phyloP scores from a whole-genome alignment of 1,284 basidiomycete genomes.

The Ceratobasidium sp. region DNA sequence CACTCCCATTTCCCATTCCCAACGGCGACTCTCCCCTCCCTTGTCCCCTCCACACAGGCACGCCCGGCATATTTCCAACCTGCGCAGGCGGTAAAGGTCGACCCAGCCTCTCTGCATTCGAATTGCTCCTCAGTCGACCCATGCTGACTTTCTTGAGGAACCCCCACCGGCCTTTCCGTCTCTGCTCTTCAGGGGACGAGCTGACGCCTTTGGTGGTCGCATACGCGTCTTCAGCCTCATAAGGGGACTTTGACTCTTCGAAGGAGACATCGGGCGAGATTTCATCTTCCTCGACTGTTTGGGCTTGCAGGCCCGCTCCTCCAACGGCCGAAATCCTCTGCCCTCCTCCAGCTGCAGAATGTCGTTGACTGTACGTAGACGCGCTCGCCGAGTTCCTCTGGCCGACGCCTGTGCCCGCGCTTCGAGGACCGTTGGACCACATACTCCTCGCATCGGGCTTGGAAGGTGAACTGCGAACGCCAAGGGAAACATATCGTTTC shows the following conservation, averaged over 20 bases:
- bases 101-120: slow-evolving; percentile 36
- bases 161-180: slow-evolving; percentile 67
- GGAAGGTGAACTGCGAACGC: slow-evolving; percentile 30
- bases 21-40: not conserved
- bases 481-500: slow-evolving; percentile 44
- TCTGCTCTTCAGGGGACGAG: slow-evolving; percentile 51
- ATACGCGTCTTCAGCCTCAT: not conserved
- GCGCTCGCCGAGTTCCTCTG: slow-evolving; percentile 35
- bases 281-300: slow-evolving; percentile 26
- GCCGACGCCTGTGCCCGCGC: slow-evolving; percentile 7
- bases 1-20: not conserved
- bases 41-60: not conserved
- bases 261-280: slow-evolving; percentile 17
- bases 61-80: slow-evolving; percentile 27
- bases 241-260: slow-evolving; percentile 1
- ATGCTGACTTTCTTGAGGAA: slow-evolving; percentile 98
- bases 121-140: slow-evolving; percentile 67
- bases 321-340: slow-evolving; percentile 7
- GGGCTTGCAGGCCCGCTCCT: slow-evolving; percentile 15
- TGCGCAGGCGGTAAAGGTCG: slow-evolving; percentile 3
- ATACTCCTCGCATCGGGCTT: slow-evolving; percentile 34
- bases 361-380: slow-evolving; percentile 3
- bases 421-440: slow-evolving; percentile 6
- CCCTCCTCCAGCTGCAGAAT: slow-evolving; percentile 10
- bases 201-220: not conserved